Conservation (phyloP, 2,329 filamentous ascomycete genomes). For the Didymosphaeria variabile region DNA sequence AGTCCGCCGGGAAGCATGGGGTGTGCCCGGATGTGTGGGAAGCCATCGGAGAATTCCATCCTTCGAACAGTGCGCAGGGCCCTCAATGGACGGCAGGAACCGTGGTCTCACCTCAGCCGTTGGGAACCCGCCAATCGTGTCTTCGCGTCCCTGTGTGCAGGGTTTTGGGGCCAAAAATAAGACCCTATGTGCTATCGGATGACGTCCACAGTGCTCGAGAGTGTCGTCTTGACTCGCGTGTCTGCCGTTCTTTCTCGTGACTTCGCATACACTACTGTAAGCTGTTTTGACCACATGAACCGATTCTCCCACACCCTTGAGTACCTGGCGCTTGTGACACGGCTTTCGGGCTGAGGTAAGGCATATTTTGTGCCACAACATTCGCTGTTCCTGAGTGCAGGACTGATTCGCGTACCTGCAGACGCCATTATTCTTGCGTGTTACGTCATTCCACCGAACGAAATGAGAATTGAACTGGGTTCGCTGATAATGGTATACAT, state of each 20-base stretch:
- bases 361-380: no score
- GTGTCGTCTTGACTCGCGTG: neutral
- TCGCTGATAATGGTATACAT: no score
- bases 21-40: neutral
- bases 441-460: no score
- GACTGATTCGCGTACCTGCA: neutral
- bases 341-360: no score
- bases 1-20: neutral
- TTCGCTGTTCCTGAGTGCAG: no score
- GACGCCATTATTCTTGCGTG: neutral
- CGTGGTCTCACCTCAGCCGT: slow-evolving; percentile 11
- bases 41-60: slow-evolving; percentile 2
- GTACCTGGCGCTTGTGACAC: no score
- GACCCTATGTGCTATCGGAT: neutral
- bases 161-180: neutral
- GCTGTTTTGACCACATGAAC: no score
- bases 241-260: no score
- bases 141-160: neutral
- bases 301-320: no score
- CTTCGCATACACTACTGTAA: no score
- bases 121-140: neutral
- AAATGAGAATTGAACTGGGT: no score
- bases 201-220: neutral
- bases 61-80: slow-evolving; percentile 1
- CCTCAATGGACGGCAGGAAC: slow-evolving; percentile 1